A percentile compares a stretch with the other conserved stretches of the same genome.
phyloP scores from a whole-genome alignment of 768 basidiomycete species.

The Steccherinum ochraceum region DNA sequence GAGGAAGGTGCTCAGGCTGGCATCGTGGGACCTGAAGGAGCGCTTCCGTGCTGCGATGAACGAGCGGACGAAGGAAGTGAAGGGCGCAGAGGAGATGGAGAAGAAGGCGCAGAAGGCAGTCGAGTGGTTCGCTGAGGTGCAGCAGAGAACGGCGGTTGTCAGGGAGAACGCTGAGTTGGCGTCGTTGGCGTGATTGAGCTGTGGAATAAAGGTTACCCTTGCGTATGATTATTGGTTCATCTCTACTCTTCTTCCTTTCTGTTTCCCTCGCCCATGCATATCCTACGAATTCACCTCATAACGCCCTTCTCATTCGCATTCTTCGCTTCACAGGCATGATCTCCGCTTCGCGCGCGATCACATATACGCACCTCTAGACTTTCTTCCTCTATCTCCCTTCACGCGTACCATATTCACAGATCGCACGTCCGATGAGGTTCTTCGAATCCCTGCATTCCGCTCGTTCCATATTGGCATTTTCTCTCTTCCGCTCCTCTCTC shows the following conservation, averaged over 20 bases:
- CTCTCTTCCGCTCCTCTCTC: no score
- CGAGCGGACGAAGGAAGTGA: conserved; percentile 70
- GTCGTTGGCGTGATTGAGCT: conserved; percentile 5
- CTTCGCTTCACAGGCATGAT: no score
- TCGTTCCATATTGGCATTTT: no score
- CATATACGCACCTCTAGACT: no score
- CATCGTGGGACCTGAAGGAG: conserved; percentile 85
- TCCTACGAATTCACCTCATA: no score
- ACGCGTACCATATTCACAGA: no score
- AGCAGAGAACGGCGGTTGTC: conserved; percentile 37
- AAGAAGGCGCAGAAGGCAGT: conserved; percentile 63
- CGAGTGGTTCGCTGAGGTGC: conserved; percentile 60
- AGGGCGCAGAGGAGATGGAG: conserved; percentile 69
- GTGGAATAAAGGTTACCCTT: background rate
- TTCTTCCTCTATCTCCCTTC: no score
- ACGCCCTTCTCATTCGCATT: no score
- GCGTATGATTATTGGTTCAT: background rate
- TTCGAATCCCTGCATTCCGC: no score
- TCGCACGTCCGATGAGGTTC: no score
- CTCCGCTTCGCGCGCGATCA: no score
- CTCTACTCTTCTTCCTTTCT: background rate
- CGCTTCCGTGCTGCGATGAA: conserved; percentile 79
- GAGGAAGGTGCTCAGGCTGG: conserved; percentile 86
- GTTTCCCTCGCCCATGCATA: no score
- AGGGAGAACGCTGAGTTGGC: conserved; percentile 18